Evolutionary conservation across 2,329 filamentous ascomycete species (phyloP).

Genomic region (Pestalotiopsis fici): DNA sequence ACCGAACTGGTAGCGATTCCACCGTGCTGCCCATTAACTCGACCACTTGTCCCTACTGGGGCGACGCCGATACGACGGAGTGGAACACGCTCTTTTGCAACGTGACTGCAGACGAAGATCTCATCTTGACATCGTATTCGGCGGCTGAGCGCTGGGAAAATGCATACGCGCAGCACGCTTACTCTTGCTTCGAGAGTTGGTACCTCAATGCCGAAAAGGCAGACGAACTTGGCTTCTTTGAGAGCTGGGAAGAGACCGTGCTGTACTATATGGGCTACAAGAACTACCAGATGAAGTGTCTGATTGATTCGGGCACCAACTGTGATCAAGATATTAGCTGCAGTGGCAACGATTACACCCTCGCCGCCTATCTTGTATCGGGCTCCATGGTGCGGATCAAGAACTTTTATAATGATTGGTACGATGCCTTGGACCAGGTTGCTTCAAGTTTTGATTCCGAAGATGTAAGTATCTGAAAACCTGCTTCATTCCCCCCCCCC

Average conservation of each 20-base stretch:
- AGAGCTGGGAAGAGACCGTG: neutral
- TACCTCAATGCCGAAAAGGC: neutral
- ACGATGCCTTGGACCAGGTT: neutral
- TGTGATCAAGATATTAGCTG: neutral
- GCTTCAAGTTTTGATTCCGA: neutral
- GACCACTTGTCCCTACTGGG: neutral
- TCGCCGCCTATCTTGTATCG: neutral
- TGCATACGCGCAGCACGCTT: neutral
- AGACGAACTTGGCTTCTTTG: neutral
- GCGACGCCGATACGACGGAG: no score
- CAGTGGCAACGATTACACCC: neutral
- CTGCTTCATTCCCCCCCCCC: no score
- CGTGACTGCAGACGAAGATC: neutral
- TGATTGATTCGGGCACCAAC: neutral
- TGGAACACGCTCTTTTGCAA: neutral
- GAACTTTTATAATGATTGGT: neutral
- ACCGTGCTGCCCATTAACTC: neutral
- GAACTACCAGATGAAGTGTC: neutral
- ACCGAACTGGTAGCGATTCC: neutral
- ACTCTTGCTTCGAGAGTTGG: neutral
- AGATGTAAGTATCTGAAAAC: neutral
- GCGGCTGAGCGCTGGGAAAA: neutral
- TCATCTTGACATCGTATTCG: neutral
- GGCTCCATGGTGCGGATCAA: neutral
- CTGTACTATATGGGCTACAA: neutral